These are phyloP conservation scores for Corymbia citriodora DNA, from an alignment of 441 rosid genomes.

Conservation along the genomic window DNA sequence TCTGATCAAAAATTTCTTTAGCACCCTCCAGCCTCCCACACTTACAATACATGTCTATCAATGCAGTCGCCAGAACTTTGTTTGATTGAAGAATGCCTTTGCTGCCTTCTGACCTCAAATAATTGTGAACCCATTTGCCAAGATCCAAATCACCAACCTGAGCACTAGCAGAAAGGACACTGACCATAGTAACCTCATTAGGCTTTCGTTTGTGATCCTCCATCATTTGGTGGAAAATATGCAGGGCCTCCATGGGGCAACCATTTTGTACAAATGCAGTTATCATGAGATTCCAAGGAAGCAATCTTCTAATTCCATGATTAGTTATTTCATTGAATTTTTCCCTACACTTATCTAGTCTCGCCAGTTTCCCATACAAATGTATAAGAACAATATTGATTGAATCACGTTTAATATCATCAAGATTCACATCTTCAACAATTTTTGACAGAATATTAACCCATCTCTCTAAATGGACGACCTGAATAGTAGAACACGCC, in stretches of 20 bases:
- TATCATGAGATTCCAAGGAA: conserved; percentile 44
- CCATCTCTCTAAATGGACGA: conserved; percentile 25
- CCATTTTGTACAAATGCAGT: conserved; percentile 33
- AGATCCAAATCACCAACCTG: conserved; percentile 41
- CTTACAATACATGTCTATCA: conserved; percentile 40
- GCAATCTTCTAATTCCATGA: conserved; percentile 17
- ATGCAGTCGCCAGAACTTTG: conserved; percentile 29
- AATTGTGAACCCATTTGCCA: conserved; percentile 29
- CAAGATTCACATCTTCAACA: neutral
- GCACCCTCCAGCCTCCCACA: conserved; percentile 37
- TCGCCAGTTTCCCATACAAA: conserved; percentile 35
- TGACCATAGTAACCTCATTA: conserved; percentile 41
- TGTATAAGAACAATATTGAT: conserved; percentile 24
- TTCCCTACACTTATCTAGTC: conserved; percentile 21
- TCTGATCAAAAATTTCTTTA: conserved; percentile 20
- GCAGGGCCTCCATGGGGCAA: conserved; percentile 25
- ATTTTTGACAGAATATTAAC: conserved; percentile 5
- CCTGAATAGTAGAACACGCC: conserved; percentile 22
- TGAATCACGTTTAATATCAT: conserved; percentile 7
- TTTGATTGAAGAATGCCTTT: conserved; percentile 26
- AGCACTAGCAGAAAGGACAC: conserved; percentile 39
- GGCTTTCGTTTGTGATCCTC: conserved; percentile 15
- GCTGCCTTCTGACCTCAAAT: conserved; percentile 19
- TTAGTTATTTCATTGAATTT: conserved; percentile 17
- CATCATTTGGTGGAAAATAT: conserved; percentile 26